These are phyloP conservation scores for Boechera stricta DNA, from an alignment of 345 rosid genomes.

Conservation along the genomic window DNA sequence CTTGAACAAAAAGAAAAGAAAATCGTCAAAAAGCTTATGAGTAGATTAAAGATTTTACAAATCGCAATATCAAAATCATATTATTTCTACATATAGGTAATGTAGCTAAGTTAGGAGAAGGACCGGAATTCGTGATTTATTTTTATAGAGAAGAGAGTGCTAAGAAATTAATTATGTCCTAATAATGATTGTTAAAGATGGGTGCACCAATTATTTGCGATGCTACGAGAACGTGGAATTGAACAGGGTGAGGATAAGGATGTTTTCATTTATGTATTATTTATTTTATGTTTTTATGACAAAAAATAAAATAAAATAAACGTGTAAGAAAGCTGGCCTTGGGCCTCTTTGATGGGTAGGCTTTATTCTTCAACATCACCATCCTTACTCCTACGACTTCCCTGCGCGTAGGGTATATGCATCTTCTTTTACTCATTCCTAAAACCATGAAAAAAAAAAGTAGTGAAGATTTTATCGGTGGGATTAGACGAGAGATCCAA, in stretches of 20 bases:
- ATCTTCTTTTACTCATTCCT: conserved; percentile 3
- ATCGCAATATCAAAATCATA: conserved; percentile 1
- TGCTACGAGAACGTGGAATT: conserved; percentile 39
- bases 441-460: conserved; percentile 1
- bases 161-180: conserved; percentile 6
- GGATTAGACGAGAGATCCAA: conserved; percentile 1
- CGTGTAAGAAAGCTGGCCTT: conserved; percentile 40
- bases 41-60: neutral
- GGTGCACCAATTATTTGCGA: conserved; percentile 46
- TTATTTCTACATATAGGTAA: neutral
- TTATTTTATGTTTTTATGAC: neutral
- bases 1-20: too few relatives aligned
- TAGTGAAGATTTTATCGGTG: neutral
- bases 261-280: conserved; percentile 23
- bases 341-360: conserved; percentile 38
- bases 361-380: conserved; percentile 40
- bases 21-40: conserved; percentile 11
- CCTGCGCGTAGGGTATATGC: neutral
- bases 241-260: conserved; percentile 42
- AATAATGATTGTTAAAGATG: conserved; percentile 35
- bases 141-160: neutral
- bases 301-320: conserved; percentile 6
- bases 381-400: conserved; percentile 40
- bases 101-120: conserved; percentile 4
- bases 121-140: neutral